Evolutionary conservation across 371 early-diverging fungal genomes (phyloP), one percentile per base, ranked within the genome.

Genomic region (Saksenaea vasiformis): DNA sequence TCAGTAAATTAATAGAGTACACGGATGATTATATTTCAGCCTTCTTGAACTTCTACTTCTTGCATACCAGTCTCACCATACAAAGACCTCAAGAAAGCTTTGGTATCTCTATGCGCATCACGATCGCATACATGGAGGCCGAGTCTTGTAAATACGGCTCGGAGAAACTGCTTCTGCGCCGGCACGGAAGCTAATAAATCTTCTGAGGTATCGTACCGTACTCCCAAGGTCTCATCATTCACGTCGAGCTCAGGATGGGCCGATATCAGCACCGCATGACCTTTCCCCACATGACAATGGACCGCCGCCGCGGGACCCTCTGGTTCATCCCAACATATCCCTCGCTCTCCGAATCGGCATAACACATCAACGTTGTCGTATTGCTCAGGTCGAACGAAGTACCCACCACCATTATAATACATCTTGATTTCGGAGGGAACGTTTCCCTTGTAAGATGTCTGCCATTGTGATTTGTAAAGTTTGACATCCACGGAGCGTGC

Each of bases 401-500:
- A 88, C 0, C 92, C 91, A 0, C 93, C 93, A 22, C 93, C 93
- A 62, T 93, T 92, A 65, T 88, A 91, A 64, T 93, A 92, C 8
- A 85, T 44, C 17, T 69, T 47, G 17, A 47, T 22, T 10, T 17
- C 26, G 17, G 51, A 47, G 22, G 51, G 51, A 19, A 47, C 22
- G 8, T 17, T 3, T 10, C 17, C 17, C 0, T 22, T 22, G 22
- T 22, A 47, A 22, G 22, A 22, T 10, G 17, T 10, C 10, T 1
- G 51, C 22, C n/a, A 22, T 19, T 10, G 17, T 47, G 51, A 8
- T 47, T 36, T 5, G 24, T 2, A 58, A 17, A 44, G 14, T n/a
- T 17, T 17, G 26, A 43, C n/a, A 7, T 47, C 26, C 0, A 72
- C 65, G 1, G 90, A 84, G 17, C 81, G 69, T 3, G 91, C 91